A percentile compares a stretch with the other conserved stretches of the same genome.
phyloP scores from a whole-genome alignment of 768 basidiomycete species.

The Pholiota conissans region DNA sequence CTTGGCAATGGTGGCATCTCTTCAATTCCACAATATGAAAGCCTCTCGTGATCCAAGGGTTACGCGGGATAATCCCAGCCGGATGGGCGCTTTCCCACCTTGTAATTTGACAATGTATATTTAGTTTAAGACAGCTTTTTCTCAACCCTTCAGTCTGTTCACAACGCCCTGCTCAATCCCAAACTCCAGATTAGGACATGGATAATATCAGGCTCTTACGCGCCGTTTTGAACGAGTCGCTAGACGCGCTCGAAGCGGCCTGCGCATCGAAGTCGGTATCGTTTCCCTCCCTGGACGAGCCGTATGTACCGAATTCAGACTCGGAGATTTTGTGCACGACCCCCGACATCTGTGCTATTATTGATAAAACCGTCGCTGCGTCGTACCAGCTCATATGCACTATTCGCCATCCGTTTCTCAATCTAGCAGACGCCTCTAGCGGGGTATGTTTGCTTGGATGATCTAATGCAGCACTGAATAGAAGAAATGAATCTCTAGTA shows the following conservation, averaged over 20 bases:
- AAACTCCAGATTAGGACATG: background rate
- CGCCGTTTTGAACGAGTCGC: conserved; percentile 1
- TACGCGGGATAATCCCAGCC: too few relatives aligned
- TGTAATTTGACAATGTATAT: too few relatives aligned
- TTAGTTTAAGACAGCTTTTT: too few relatives aligned
- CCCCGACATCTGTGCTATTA: background rate
- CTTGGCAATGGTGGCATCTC: too few relatives aligned
- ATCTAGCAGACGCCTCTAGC: background rate
- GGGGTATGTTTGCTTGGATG: background rate
- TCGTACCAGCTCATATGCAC: conserved; percentile 9
- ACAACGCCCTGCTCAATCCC: too few relatives aligned
- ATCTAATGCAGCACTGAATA: background rate
- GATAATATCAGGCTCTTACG: conserved; percentile 2
- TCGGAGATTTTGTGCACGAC: background rate
- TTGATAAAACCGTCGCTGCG: background rate
- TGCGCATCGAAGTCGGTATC: background rate
- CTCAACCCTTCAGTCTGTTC: too few relatives aligned
- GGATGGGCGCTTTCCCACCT: too few relatives aligned
- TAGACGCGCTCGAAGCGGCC: conserved; percentile 4
- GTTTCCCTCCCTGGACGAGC: conserved; percentile 6
- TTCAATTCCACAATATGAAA: too few relatives aligned
- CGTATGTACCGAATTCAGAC: background rate
- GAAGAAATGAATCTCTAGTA: background rate
- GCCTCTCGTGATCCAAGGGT: too few relatives aligned
- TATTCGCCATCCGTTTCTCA: conserved; percentile 7